Base-by-base conservation (phyloP, 148 eudicot genomes). In the Hydrangea macrophylla region DNA sequence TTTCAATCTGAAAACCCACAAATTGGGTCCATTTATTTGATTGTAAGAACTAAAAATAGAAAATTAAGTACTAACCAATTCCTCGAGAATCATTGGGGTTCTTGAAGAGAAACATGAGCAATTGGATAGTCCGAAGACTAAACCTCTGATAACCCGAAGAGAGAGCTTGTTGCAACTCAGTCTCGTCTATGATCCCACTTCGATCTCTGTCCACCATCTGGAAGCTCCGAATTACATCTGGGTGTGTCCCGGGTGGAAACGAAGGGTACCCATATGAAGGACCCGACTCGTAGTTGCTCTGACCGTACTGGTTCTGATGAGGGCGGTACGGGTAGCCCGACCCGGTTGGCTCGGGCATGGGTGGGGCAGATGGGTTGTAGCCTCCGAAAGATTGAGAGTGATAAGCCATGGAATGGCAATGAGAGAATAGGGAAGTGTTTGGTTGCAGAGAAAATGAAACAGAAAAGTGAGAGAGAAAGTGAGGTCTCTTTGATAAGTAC, bases 181-280 rank as follows among this genome's bases (percentile, higher is more conserved):
- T 69, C 48, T 80, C 90, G n/a, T 90, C 92, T 2, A 90, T 72
- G 28, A 78, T 85, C 32, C 96, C 96, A 37, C 89, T 90, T 18
- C 75, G 73, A 65, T 90, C 90, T 55, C 73, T 79, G 57, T 90
- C 96, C 48, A 84, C 96, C 85, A 78, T 78, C 83, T 88, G 85
- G 74, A 85, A 90, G 69, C 85, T 84, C 65, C 92, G 82, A 68
- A 90, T 79, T 27, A 87, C 67, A 53, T 85, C 90, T 73, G 96
- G 88, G 80, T 88, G 79, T 6, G 88, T 84, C 30, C 90, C 92
- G 22, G 87, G 89, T 0, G 90, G 89, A 72, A 87, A 88, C 30
- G 75, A 70, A 42, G 42, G 44, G 61, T 54, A 70, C 71, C 78
- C 84, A 33, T 50, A 73, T 24, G 25, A 11, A 10, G 32, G 40